Evolutionary conservation across 139 green algal genomes (phyloP).

Genomic region (Chlorella vulgaris): DNA sequence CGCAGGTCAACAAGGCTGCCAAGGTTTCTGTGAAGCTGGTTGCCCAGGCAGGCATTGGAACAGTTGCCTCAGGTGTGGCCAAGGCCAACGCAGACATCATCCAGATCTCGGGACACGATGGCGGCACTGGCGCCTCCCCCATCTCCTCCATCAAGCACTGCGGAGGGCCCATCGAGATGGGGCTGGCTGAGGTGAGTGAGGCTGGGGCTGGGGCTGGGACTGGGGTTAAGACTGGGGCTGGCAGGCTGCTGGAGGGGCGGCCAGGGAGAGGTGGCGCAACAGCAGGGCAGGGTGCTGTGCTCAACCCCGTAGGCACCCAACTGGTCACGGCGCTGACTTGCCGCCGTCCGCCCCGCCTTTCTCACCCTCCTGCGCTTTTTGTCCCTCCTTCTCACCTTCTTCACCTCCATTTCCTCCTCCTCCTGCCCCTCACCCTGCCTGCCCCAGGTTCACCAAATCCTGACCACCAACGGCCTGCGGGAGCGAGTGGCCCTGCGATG

Average conservation of each 20-base stretch:
- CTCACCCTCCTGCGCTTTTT: too few relatives aligned
- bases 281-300: too few relatives aligned
- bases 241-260: neutral
- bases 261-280: neutral
- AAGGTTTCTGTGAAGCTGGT: constrained; percentile 99
- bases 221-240: neutral
- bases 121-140: constrained; percentile 95
- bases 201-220: too few relatives aligned
- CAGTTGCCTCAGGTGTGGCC: constrained; percentile 94
- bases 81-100: constrained; percentile 99
- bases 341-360: too few relatives aligned
- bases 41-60: constrained; percentile 97
- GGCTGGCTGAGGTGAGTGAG: constrained; percentile 74
- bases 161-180: constrained; percentile 98
- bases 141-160: constrained; percentile 99
- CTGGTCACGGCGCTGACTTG: too few relatives aligned
- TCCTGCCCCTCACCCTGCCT: neutral
- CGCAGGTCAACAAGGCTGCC: constrained; percentile 79
- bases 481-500: constrained; percentile 93
- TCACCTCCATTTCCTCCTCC: too few relatives aligned
- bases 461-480: constrained; percentile 92
- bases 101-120: constrained; percentile 95
- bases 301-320: too few relatives aligned
- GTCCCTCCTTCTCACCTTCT: neutral
- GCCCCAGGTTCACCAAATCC: constrained; percentile 67